These are phyloP conservation scores for Nemania sp. DNA, from an alignment of 2,329 filamentous ascomycete genomes.

Conservation along the genomic window DNA sequence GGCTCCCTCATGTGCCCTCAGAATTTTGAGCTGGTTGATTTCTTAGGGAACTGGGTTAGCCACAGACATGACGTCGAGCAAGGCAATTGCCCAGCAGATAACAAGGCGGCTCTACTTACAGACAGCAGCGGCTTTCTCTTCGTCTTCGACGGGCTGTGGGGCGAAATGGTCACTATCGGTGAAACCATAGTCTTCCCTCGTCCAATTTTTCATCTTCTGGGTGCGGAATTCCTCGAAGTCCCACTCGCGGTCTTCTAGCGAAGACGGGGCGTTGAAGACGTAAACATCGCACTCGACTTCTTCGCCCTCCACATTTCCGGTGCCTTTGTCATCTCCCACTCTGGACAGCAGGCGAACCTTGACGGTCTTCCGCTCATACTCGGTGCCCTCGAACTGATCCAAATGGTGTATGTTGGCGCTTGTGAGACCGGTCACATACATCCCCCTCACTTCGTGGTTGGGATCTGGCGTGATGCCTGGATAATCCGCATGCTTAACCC, in stretches of 20 bases:
- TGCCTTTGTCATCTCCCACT: slow-evolving; percentile 44
- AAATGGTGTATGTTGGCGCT: slow-evolving; percentile 74
- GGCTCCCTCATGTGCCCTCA: not conserved
- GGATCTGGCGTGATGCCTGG: slow-evolving; percentile 71
- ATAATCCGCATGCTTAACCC: slow-evolving; percentile 74
- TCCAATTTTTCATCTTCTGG: slow-evolving; percentile 68
- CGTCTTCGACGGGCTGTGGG: slow-evolving; percentile 29
- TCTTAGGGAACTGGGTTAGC: slow-evolving; percentile 20
- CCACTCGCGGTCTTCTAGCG: slow-evolving; percentile 79
- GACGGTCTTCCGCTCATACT: slow-evolving; percentile 50
- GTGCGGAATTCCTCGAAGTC: slow-evolving; percentile 81
- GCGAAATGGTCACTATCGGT: slow-evolving; percentile 42
- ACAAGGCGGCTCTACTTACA: slow-evolving; percentile 28
- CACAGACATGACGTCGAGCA: not conserved
- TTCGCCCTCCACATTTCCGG: slow-evolving; percentile 49
- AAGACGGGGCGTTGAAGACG: slow-evolving; percentile 57
- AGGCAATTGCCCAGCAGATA: not conserved
- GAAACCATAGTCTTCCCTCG: slow-evolving; percentile 54
- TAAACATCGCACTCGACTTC: slow-evolving; percentile 65
- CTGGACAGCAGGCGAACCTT: slow-evolving; percentile 45
- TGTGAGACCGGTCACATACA: slow-evolving; percentile 77
- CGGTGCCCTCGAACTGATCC: slow-evolving; percentile 79
- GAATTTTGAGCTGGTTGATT: not conserved
- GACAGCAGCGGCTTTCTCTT: slow-evolving; percentile 33
- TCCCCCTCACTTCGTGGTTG: slow-evolving; percentile 69